Percentiles rank a stretch among this genome's conserved stretches.
Conservation (phyloP, 75 land plant species). For the Sequoiadendron giganteum region DNA sequence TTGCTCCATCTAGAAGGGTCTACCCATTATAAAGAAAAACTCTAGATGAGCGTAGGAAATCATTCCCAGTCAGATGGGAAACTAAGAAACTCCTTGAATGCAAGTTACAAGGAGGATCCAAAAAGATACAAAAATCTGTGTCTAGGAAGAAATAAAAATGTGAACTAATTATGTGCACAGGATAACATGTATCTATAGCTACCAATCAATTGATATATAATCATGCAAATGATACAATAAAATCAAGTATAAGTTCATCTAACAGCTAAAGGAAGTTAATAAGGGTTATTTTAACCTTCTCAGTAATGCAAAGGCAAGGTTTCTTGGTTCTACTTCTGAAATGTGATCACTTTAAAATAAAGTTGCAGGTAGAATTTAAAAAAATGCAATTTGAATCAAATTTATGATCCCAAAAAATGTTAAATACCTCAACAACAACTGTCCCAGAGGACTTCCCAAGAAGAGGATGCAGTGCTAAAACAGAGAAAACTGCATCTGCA, state of each 20-base stretch:
- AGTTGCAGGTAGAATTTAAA: background rate
- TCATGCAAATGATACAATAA: background rate
- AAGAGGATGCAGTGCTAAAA: slow-evolving; percentile 86
- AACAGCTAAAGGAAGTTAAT: background rate
- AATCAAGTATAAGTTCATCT: background rate
- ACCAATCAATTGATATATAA: background rate
- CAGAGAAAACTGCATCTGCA: slow-evolving; percentile 84
- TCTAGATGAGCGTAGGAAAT: background rate
- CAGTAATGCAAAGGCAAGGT: background rate
- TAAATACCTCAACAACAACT: slow-evolving; percentile 79
- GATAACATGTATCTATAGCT: background rate
- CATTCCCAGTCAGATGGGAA: background rate
- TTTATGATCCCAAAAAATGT: background rate
- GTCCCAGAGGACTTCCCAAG: slow-evolving; percentile 54
- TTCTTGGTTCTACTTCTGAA: background rate
- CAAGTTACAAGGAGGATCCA: background rate
- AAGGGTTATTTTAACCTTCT: background rate
- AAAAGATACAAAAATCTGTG: background rate
- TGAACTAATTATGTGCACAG: background rate
- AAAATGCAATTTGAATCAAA: background rate
- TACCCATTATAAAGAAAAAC: background rate
- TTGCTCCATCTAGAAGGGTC: background rate
- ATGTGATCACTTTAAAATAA: background rate
- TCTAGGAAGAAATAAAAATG: background rate
- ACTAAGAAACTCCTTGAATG: background rate